Conservation (phyloP, 768 basidiomycete species). For the Sutorius australiensis region DNA sequence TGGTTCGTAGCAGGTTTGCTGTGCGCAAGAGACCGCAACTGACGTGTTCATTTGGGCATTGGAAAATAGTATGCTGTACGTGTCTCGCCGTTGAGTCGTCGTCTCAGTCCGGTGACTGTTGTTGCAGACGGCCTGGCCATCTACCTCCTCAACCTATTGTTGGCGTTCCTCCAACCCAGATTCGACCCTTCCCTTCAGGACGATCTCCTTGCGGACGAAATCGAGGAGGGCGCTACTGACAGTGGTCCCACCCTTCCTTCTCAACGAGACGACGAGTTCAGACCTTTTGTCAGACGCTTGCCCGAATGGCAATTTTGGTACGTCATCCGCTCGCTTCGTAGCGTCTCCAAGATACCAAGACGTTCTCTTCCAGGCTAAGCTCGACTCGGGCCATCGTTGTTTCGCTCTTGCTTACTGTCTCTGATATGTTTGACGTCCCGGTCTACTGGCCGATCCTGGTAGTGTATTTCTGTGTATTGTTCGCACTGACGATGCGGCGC, state of each 20-base stretch:
- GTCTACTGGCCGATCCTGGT: conserved; percentile 99
- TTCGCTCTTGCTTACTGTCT: conserved; percentile 76
- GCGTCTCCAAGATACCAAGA: conserved; percentile 1
- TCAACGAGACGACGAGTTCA: conserved; percentile 88
- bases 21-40: not conserved
- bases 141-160: conserved; percentile 91
- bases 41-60: not conserved
- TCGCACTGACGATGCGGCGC: conserved; percentile 90
- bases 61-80: conserved; percentile 63
- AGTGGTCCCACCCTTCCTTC: conserved; percentile 55
- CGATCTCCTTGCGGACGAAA: conserved; percentile 89
- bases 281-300: conserved; percentile 91
- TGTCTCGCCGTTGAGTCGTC: conserved; percentile 12
- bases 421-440: conserved; percentile 87
- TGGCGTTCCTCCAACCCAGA: conserved; percentile 96
- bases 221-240: conserved; percentile 86
- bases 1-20: conserved; percentile 48
- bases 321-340: conserved; percentile 10
- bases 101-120: conserved; percentile 1
- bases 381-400: conserved; percentile 85
- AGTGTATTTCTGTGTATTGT: conserved; percentile 94
- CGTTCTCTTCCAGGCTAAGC: conserved; percentile 63
- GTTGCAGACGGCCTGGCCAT: conserved; percentile 82
- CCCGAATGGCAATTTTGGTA: conserved; percentile 98
- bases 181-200: conserved; percentile 96